phyloP scores from a whole-genome alignment of 192 early-diverging fungal species.

The Kappamyces sp. region DNA sequence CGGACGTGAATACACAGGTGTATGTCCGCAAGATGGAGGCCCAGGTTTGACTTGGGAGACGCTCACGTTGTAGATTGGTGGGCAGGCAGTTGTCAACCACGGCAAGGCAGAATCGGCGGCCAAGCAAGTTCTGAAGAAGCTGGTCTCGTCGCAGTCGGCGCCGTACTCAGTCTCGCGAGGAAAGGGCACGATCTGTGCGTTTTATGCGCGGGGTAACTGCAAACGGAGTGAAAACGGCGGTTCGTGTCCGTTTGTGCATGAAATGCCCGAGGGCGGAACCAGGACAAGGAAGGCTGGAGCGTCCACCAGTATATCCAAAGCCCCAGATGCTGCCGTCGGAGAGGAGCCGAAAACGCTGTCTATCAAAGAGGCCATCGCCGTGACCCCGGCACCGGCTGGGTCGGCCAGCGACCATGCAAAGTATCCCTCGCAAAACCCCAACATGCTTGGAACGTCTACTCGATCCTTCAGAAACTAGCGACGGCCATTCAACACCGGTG shows the following conservation, averaged over 20 bases:
- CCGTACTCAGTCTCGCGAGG: slow-evolving; percentile 87
- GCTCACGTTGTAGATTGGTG: slow-evolving; percentile 34
- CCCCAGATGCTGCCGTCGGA: too few species aligned
- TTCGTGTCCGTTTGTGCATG: slow-evolving; percentile 73
- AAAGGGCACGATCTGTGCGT: slow-evolving; percentile 86
- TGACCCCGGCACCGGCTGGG: background rate
- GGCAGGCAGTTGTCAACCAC: slow-evolving; percentile 56
- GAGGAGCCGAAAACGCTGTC: slow-evolving; percentile 25
- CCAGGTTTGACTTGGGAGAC: slow-evolving; percentile 2
- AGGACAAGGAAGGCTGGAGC: slow-evolving; percentile 3
- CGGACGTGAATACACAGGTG: slow-evolving; percentile 7
- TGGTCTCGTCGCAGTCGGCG: slow-evolving; percentile 65
- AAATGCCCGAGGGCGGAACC: slow-evolving; percentile 1
- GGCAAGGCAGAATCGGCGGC: slow-evolving; percentile 66
- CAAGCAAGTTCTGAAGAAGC: slow-evolving; percentile 65
- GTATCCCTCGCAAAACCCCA: slow-evolving; percentile 14
- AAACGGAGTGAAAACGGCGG: slow-evolving; percentile 74
- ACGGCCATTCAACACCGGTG: too few species aligned
- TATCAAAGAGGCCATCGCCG: background rate
- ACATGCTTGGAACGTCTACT: slow-evolving; percentile 7
- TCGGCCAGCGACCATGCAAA: background rate
- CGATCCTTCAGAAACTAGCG: slow-evolving; percentile 1
- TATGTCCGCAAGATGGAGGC: slow-evolving; percentile 14
- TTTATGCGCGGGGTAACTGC: slow-evolving; percentile 92
- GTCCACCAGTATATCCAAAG: too few species aligned